Conservation (phyloP, 352 stramenopile species). For the Phytophthora hybrid region DNA sequence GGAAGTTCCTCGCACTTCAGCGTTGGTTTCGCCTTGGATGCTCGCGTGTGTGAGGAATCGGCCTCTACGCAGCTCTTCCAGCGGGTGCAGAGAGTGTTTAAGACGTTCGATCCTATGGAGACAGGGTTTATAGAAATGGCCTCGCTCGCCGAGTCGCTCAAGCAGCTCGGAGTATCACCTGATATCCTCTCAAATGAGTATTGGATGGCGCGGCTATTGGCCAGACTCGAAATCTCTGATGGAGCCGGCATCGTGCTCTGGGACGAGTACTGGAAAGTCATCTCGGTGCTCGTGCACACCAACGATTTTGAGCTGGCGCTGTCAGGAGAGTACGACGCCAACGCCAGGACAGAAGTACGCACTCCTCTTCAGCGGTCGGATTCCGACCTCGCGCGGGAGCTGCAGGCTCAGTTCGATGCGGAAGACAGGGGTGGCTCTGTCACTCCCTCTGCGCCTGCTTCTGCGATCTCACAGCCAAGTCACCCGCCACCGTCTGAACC, state of each 20-base stretch:
- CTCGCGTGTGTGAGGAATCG: slow-evolving; percentile 65
- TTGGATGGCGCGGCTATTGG: slow-evolving; percentile 68
- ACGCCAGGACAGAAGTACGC: background rate
- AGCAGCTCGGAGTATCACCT: slow-evolving; percentile 65
- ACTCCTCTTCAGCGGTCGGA: slow-evolving; percentile 58
- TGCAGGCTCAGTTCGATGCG: slow-evolving; percentile 81
- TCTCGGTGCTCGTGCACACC: slow-evolving; percentile 82
- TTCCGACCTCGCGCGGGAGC: slow-evolving; percentile 71
- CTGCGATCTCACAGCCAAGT: background rate
- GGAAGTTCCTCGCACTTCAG: slow-evolving; percentile 92
- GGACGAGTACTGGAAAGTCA: slow-evolving; percentile 93
- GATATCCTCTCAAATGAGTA: slow-evolving; percentile 69
- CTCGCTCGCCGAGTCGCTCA: slow-evolving; percentile 67
- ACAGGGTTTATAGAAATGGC: slow-evolving; percentile 87
- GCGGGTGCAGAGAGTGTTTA: slow-evolving; percentile 90
- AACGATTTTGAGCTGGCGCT: slow-evolving; percentile 73
- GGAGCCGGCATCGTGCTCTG: slow-evolving; percentile 92
- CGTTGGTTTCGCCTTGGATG: slow-evolving; percentile 84
- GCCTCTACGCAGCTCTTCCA: slow-evolving; percentile 83
- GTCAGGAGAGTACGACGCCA: slow-evolving; percentile 50
- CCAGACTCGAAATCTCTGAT: slow-evolving; percentile 61
- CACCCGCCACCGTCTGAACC: background rate
- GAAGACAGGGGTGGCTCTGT: slow-evolving; percentile 38
- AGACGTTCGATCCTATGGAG: slow-evolving; percentile 87
- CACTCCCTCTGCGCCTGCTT: background rate